phyloP scores from a whole-genome alignment of 1,284 basidiomycete genomes.

The Bjerkandera adusta region DNA sequence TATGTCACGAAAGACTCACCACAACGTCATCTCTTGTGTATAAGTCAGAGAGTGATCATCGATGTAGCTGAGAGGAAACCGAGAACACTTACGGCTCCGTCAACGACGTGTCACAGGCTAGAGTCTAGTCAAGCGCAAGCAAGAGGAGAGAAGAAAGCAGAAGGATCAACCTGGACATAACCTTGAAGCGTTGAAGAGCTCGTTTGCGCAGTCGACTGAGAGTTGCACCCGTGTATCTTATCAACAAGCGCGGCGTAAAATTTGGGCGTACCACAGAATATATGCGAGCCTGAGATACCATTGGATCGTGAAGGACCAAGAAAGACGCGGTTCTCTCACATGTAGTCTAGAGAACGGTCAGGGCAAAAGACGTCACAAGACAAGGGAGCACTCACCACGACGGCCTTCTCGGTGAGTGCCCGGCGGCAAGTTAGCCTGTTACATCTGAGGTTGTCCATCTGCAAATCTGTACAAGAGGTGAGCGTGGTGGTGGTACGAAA shows the following conservation, averaged over 20 bases:
- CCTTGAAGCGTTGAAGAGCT: conserved; percentile 71
- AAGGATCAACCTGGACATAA: conserved; percentile 64
- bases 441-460: conserved; percentile 60
- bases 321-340: conserved; percentile 26
- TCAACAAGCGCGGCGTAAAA: neutral
- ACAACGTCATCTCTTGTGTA: conserved; percentile 88
- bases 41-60: conserved; percentile 1
- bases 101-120: conserved; percentile 77
- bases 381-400: conserved; percentile 75
- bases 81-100: conserved; percentile 62
- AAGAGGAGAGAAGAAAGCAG: neutral
- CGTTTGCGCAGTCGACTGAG: conserved; percentile 80
- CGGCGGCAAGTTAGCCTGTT: conserved; percentile 72
- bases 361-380: too few species aligned
- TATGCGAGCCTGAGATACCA: conserved; percentile 75
- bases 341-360: conserved; percentile 34
- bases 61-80: neutral
- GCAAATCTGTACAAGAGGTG: neutral
- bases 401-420: conserved; percentile 68
- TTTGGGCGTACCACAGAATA: conserved; percentile 66
- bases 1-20: conserved; percentile 36
- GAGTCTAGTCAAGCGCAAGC: conserved; percentile 12
- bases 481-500: neutral
- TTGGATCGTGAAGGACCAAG: too few species aligned
- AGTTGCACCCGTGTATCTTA: neutral